Conservation (phyloP, 305 asterid species). For the Plantago coronopus region DNA sequence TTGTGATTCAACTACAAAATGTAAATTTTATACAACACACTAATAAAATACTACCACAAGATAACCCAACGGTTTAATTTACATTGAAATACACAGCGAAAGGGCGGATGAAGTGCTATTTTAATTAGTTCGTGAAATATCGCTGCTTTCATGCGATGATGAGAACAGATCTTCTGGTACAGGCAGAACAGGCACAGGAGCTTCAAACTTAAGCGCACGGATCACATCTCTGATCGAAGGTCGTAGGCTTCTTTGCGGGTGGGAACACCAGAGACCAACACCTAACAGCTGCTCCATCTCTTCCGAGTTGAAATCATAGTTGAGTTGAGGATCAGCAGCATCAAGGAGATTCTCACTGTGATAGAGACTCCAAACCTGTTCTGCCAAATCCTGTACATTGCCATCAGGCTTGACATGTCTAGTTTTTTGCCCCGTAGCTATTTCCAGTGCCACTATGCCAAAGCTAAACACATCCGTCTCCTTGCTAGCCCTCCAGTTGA, state of each 20-base stretch:
- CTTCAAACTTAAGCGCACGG: too few relatives aligned
- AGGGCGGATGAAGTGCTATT: too few relatives aligned
- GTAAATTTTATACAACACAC: too few relatives aligned
- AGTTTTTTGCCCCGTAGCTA: constrained; percentile 33
- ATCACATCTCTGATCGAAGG: too few relatives aligned
- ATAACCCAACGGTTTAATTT: too few relatives aligned
- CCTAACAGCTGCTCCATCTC: constrained; percentile 3
- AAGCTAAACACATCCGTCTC: constrained; percentile 12
- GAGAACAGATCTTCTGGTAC: neutral
- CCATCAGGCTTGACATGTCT: constrained; percentile 5
- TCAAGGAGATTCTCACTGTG: constrained; percentile 25
- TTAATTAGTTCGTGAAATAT: too few relatives aligned
- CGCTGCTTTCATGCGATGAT: neutral
- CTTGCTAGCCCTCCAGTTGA: constrained; percentile 26
- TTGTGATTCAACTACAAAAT: too few relatives aligned
- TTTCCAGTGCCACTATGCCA: constrained; percentile 21
- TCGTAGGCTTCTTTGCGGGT: neutral
- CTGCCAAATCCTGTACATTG: constrained; percentile 19
- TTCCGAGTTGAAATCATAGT: neutral
- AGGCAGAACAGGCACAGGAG: too few relatives aligned
- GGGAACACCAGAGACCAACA: constrained; percentile 11
- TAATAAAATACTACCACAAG: too few relatives aligned
- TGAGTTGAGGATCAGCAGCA: constrained; percentile 20
- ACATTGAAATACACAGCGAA: too few relatives aligned
- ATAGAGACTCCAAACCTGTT: constrained; percentile 36